These are phyloP conservation scores for Scopulariopsis brevicaulis DNA, from an alignment of 2,329 filamentous ascomycete species.

Conservation along the genomic window DNA sequence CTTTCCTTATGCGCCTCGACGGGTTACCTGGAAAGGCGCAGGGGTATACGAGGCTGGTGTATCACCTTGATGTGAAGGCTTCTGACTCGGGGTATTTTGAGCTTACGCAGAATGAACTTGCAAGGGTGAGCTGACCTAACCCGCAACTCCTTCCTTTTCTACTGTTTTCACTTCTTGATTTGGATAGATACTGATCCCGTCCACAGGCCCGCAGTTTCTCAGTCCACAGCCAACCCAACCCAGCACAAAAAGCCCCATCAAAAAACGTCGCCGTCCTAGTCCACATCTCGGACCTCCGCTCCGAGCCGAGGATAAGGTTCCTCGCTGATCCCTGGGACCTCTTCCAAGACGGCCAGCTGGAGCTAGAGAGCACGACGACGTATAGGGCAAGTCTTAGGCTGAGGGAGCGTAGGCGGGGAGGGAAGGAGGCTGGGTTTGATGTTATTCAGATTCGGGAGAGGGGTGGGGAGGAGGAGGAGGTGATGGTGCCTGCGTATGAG, in stretches of 20 bases:
- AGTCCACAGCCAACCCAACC: slow-evolving; percentile 3
- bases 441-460: slow-evolving; percentile 2
- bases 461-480: no score
- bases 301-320: slow-evolving; percentile 5
- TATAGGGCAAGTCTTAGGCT: slow-evolving; percentile 4
- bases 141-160: background rate
- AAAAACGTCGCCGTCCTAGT: slow-evolving; percentile 7
- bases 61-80: slow-evolving; percentile 7
- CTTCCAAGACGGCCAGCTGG: slow-evolving; percentile 5
- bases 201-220: slow-evolving; percentile 5
- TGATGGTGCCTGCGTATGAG: no score
- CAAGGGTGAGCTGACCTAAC: slow-evolving; percentile 1
- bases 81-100: background rate
- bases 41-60: slow-evolving; percentile 5
- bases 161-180: background rate
- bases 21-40: slow-evolving; percentile 4
- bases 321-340: slow-evolving; percentile 7
- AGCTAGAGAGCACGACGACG: background rate
- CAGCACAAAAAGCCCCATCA: background rate
- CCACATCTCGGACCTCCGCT: slow-evolving; percentile 2
- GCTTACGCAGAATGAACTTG: slow-evolving; percentile 5
- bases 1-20: slow-evolving; percentile 7
- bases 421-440: slow-evolving; percentile 3
- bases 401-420: background rate
- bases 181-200: background rate